Conservation (phyloP, 108 stramenopile species). For the Skeletonema tropicum region DNA sequence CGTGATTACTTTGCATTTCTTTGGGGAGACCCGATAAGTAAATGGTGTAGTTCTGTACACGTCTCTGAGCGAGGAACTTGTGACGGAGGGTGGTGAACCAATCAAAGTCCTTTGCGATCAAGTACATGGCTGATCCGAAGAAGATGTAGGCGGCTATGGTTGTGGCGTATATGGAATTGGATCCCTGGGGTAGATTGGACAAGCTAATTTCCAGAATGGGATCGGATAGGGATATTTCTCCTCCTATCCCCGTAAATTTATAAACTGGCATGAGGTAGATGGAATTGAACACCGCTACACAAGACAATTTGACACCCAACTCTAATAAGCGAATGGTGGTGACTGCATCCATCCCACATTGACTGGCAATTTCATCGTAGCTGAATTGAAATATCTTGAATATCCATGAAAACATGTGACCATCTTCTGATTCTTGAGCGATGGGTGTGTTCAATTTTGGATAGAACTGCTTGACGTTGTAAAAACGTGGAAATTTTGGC, state of each 20-base stretch:
- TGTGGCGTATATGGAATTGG: constrained; percentile 48
- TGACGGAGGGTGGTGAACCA: constrained; percentile 68
- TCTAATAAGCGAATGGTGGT: constrained; percentile 48
- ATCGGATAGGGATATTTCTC: constrained; percentile 28
- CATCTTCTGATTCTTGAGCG: constrained; percentile 48
- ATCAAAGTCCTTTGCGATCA: constrained; percentile 57
- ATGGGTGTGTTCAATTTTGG: constrained; percentile 41
- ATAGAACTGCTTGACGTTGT: constrained; percentile 61
- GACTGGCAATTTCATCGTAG: constrained; percentile 58
- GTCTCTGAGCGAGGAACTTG: constrained; percentile 28
- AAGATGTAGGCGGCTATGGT: constrained; percentile 64
- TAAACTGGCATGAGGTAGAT: constrained; percentile 61
- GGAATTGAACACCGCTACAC: constrained; percentile 53
- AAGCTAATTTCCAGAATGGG: constrained; percentile 34
- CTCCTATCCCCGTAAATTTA: constrained; percentile 7
- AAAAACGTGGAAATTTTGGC: constrained; percentile 38
- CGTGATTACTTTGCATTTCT: constrained; percentile 38
- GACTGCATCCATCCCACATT: constrained; percentile 64
- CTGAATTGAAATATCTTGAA: constrained; percentile 56
- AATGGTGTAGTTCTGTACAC: constrained; percentile 53
- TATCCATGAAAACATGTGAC: constrained; percentile 58
- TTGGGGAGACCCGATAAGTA: constrained; percentile 53
- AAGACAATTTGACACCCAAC: constrained; percentile 54
- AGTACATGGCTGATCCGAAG: constrained; percentile 73
- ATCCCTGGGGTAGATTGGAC: constrained; percentile 53